These are phyloP conservation scores for Fusarium napiforme DNA, from an alignment of 2,329 filamentous ascomycete genomes.

Conservation along the genomic window DNA sequence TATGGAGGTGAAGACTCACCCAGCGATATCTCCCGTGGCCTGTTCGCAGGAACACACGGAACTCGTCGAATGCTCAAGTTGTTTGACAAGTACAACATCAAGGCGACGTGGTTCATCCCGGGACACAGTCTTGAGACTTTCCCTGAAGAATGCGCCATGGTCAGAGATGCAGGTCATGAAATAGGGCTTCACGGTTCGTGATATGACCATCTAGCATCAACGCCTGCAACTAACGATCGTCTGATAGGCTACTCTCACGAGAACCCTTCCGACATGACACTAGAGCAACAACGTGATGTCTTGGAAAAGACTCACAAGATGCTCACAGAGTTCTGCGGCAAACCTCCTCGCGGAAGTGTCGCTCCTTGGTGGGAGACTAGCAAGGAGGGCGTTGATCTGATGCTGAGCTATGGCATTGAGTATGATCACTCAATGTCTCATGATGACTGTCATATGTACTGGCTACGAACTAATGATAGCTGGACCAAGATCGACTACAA, in stretches of 20 bases:
- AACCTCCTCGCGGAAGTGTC: slow-evolving; percentile 76
- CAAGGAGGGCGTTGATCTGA: slow-evolving; percentile 72
- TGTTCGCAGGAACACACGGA: slow-evolving; percentile 76
- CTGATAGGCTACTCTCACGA: slow-evolving; percentile 72
- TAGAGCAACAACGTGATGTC: slow-evolving; percentile 80
- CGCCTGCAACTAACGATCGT: rapidly evolving
- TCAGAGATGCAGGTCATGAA: slow-evolving; percentile 60
- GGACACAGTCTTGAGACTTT: slow-evolving; percentile 62
- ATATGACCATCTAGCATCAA: rapidly evolving
- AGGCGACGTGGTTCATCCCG: slow-evolving; percentile 66
- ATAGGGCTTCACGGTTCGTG: slow-evolving; percentile 65
- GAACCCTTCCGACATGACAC: slow-evolving; percentile 76
- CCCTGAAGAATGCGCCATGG: slow-evolving; percentile 56
- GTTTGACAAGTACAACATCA: slow-evolving; percentile 78
- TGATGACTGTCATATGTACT: slow-evolving; percentile 71
- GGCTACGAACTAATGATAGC: slow-evolving; percentile 69
- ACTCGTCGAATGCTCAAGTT: slow-evolving; percentile 74
- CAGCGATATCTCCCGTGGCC: slow-evolving; percentile 51
- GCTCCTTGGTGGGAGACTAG: slow-evolving; percentile 81
- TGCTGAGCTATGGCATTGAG: slow-evolving; percentile 74
- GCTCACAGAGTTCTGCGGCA: slow-evolving; percentile 75
- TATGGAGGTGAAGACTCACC: slow-evolving; percentile 79
- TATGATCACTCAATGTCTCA: slow-evolving; percentile 73
- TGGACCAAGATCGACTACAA: slow-evolving; percentile 77
- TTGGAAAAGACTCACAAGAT: slow-evolving; percentile 79